phyloP scores from a whole-genome alignment of 257 asterid species.

The Eustoma russellianum region DNA sequence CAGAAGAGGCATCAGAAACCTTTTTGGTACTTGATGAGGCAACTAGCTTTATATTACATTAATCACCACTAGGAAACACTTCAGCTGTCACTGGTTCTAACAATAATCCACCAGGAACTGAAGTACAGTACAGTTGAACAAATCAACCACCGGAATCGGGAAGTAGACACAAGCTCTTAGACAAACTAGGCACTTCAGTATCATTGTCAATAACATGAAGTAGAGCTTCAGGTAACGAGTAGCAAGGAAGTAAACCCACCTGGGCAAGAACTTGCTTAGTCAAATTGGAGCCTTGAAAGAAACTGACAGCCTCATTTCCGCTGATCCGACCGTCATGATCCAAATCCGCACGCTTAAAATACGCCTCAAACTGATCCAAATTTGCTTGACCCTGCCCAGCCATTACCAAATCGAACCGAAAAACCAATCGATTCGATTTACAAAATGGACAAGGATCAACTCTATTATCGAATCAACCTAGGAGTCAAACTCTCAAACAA shows the following conservation, averaged over 20 bases:
- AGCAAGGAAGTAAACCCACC: conserved; percentile 26
- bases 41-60: too few species aligned
- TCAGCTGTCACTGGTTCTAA: neutral
- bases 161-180: too few species aligned
- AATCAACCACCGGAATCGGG: neutral
- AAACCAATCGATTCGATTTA: conserved; percentile 7
- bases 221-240: neutral
- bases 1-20: too few species aligned
- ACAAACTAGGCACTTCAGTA: neutral
- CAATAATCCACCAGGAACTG: neutral
- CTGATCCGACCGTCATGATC: conserved; percentile 96
- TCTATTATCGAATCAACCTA: neutral
- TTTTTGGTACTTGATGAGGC: too few species aligned
- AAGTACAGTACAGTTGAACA: neutral
- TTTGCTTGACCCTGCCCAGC: conserved; percentile 28
- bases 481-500: conserved; percentile 10
- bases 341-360: conserved; percentile 78
- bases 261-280: conserved; percentile 86
- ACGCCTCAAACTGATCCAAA: conserved; percentile 71
- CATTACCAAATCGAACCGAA: conserved; percentile 16
- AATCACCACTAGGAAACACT: too few species aligned
- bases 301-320: conserved; percentile 77
- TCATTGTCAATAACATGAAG: neutral
- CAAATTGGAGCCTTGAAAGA: conserved; percentile 68
- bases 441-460: conserved; percentile 14